Percentiles rank a stretch among this genome's conserved stretches.
phyloP scores from a whole-genome alignment of 805 yeast genomes.

The Yarrowia osloensis region DNA sequence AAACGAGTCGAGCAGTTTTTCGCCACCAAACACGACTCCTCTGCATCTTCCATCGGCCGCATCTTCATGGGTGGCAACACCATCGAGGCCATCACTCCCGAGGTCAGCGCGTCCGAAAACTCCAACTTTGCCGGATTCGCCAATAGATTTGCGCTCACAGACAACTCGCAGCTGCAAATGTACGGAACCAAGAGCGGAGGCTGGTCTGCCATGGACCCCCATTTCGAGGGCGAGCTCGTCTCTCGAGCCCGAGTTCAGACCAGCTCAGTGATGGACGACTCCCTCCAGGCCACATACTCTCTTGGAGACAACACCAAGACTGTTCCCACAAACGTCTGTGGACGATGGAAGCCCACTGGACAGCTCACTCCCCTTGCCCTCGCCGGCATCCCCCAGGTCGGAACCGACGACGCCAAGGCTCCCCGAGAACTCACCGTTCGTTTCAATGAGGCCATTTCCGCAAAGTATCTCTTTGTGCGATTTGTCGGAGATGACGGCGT shows the following conservation, averaged over 20 bases:
- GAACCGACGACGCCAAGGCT: neutral
- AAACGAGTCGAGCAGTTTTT: conserved; percentile 6
- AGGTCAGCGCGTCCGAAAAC: neutral
- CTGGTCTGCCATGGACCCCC: conserved; percentile 23
- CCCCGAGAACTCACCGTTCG: conserved; percentile 21
- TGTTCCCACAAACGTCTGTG: neutral
- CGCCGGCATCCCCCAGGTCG: conserved; percentile 19
- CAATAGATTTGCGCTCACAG: neutral
- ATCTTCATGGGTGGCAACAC: conserved; percentile 14
- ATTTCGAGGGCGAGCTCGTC: conserved; percentile 7
- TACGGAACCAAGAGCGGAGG: conserved; percentile 25
- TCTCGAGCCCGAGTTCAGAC: conserved; percentile 1
- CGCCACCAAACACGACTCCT: conserved; percentile 6
- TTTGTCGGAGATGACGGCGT: conserved; percentile 21
- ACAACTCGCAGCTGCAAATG: conserved; percentile 24
- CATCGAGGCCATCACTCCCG: conserved; percentile 3
- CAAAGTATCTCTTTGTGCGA: conserved; percentile 1
- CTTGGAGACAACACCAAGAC: neutral
- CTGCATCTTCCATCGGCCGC: conserved; percentile 20
- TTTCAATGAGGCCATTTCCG: conserved; percentile 1
- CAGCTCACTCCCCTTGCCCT: conserved; percentile 2
- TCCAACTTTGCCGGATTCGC: conserved; percentile 14
- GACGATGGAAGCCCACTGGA: conserved; percentile 18
- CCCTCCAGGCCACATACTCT: conserved; percentile 4
- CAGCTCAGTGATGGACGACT: neutral